phyloP scores from a whole-genome alignment of 2,329 filamentous ascomycete species.

The Paecilomyces dactylethromorphus region DNA sequence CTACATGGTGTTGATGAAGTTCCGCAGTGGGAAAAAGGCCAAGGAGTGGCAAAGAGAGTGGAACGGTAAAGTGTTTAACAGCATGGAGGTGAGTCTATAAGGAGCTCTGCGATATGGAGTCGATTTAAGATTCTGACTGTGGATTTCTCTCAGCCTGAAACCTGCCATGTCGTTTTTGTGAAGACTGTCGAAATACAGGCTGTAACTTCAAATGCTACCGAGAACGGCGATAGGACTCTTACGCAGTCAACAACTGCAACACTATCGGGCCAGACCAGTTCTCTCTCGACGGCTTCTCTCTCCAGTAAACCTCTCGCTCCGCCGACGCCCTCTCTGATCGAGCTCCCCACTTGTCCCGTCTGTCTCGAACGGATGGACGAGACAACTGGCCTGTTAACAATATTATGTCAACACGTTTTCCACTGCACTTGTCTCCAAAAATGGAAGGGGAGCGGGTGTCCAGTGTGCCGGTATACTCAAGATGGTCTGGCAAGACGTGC shows the following conservation, averaged over 20 bases:
- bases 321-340: constrained; percentile 77
- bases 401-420: constrained; percentile 95
- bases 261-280: constrained; percentile 23
- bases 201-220: constrained; percentile 43
- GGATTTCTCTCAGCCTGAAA: constrained; percentile 60
- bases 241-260: constrained; percentile 40
- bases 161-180: constrained; percentile 91
- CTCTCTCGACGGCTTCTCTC: constrained; percentile 38
- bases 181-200: constrained; percentile 82
- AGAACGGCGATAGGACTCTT: constrained; percentile 59
- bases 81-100: constrained; percentile 62
- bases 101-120: constrained; percentile 8
- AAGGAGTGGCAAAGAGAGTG: constrained; percentile 76
- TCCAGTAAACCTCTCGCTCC: constrained; percentile 59
- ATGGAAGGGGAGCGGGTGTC: constrained; percentile 90
- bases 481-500: constrained; percentile 42
- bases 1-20: constrained; percentile 95
- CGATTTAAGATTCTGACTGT: constrained; percentile 10
- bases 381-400: constrained; percentile 88
- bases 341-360: constrained; percentile 91
- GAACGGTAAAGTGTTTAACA: constrained; percentile 90
- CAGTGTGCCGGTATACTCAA: constrained; percentile 86
- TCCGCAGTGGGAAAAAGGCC: constrained; percentile 67
- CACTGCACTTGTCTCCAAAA: constrained; percentile 94
- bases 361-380: constrained; percentile 98